These are phyloP conservation scores for Botrytis paeoniae DNA, from an alignment of 2,329 filamentous ascomycete species.

Conservation along the genomic window DNA sequence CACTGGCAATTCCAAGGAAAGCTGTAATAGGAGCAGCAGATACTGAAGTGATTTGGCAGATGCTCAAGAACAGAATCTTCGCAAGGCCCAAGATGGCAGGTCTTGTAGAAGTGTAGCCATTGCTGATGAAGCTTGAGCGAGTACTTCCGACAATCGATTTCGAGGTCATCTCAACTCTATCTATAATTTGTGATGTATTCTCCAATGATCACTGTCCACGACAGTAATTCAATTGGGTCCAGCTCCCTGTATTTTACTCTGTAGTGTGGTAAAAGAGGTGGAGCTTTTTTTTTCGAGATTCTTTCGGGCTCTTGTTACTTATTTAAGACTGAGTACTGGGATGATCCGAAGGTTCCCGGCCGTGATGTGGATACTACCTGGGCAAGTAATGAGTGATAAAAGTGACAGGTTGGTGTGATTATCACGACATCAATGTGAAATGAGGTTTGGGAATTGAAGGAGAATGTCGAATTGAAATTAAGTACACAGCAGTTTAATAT, in stretches of 20 bases:
- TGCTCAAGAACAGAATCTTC: slow-evolving; percentile 49
- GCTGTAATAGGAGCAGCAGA: slow-evolving; percentile 38
- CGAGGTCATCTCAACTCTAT: slow-evolving; percentile 27
- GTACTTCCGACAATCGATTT: slow-evolving; percentile 25
- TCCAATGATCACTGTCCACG: slow-evolving; percentile 18
- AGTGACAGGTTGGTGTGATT: background rate
- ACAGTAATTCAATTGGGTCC: slow-evolving; percentile 17
- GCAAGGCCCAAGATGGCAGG: slow-evolving; percentile 51
- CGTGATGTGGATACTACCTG: background rate
- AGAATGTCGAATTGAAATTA: background rate
- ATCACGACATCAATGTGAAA: background rate
- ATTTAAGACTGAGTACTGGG: background rate
- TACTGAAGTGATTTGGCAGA: slow-evolving; percentile 42
- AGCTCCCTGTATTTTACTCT: slow-evolving; percentile 6
- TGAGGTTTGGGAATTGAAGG: background rate
- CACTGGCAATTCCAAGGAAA: slow-evolving; percentile 45
- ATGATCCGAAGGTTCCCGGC: background rate
- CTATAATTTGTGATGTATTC: background rate
- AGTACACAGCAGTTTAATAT: background rate
- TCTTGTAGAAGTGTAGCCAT: slow-evolving; percentile 44
- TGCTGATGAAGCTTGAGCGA: slow-evolving; percentile 21
- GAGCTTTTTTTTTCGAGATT: background rate
- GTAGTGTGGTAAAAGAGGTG: background rate
- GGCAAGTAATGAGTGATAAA: background rate
- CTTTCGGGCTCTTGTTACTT: background rate